A percentile compares a stretch with the other conserved stretches of the same genome.
Conservation (phyloP, 2,329 filamentous ascomycete species). For the Lecanicillium sp. region DNA sequence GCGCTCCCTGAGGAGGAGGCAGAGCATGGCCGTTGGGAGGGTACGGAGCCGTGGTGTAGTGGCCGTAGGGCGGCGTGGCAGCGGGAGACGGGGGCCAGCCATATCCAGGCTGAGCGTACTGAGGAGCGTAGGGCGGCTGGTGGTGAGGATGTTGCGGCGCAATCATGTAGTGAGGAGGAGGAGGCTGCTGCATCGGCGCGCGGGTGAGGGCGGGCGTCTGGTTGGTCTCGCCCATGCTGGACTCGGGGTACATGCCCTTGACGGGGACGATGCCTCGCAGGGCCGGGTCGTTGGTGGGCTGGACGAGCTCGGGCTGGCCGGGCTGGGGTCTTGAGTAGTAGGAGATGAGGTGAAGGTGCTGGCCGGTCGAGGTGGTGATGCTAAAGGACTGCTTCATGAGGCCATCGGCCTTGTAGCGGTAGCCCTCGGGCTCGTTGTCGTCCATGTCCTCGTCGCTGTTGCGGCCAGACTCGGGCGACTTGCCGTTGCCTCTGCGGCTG, state of each 20-base stretch:
- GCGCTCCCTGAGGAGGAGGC: slow-evolving; percentile 13
- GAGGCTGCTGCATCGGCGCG: slow-evolving; percentile 52
- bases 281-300: slow-evolving; percentile 72
- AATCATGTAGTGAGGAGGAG: slow-evolving; percentile 23
- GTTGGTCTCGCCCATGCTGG: slow-evolving; percentile 78
- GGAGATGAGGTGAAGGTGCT: slow-evolving; percentile 94
- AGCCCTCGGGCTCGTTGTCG: slow-evolving; percentile 79
- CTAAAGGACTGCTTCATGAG: slow-evolving; percentile 99
- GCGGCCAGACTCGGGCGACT: slow-evolving; percentile 75
- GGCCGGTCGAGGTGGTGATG: slow-evolving; percentile 81
- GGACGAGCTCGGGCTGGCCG: slow-evolving; percentile 62
- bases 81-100: slow-evolving; percentile 50
- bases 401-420: slow-evolving; percentile 91
- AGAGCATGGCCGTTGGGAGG: slow-evolving; percentile 19
- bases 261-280: slow-evolving; percentile 77
- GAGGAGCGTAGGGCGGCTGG: slow-evolving; percentile 28
- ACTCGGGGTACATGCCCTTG: slow-evolving; percentile 97
- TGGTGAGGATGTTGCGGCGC: slow-evolving; percentile 25
- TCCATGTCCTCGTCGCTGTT: slow-evolving; percentile 81
- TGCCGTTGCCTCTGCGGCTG: slow-evolving; percentile 49
- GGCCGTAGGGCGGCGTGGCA: slow-evolving; percentile 45
- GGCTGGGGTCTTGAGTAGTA: slow-evolving; percentile 84
- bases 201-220: slow-evolving; percentile 75
- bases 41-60: slow-evolving; percentile 33
- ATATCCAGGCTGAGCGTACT: slow-evolving; percentile 37